A percentile compares a stretch with the other conserved stretches of the same genome.
Conservation (phyloP, 352 stramenopile species). For the Stramenopiles sp. region DNA sequence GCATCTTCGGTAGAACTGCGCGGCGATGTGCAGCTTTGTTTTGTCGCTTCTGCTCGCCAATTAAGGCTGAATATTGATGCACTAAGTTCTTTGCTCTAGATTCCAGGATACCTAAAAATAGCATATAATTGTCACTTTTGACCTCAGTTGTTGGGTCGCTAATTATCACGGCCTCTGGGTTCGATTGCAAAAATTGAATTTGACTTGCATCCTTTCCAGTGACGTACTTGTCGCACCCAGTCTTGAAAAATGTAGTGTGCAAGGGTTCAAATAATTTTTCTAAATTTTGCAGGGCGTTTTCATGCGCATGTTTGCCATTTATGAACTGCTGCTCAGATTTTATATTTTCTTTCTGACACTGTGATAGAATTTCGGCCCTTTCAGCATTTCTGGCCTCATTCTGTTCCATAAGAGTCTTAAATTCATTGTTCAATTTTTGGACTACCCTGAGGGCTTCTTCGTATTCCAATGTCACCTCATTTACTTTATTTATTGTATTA, state of each 20-base stretch:
- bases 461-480: slow-evolving; percentile 5
- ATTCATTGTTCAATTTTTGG: slow-evolving; percentile 8
- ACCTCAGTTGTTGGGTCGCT: slow-evolving; percentile 8
- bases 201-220: background rate
- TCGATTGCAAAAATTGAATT: background rate
- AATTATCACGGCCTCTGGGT: background rate
- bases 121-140: slow-evolving; percentile 8
- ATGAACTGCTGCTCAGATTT: background rate
- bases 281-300: background rate
- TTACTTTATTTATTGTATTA: background rate
- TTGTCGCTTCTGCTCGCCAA: background rate
- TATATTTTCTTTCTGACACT: background rate
- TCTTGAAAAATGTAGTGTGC: slow-evolving; percentile 7
- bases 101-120: slow-evolving; percentile 6
- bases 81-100: background rate
- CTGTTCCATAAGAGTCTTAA: background rate
- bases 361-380: slow-evolving; percentile 4
- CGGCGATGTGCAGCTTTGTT: background rate
- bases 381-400: background rate
- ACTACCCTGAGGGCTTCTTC: background rate
- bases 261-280: slow-evolving; percentile 2
- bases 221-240: background rate
- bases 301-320: background rate
- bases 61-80: slow-evolving; percentile 3
- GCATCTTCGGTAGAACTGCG: background rate